Evolutionary conservation across 176 grass and related monocot genomes (phyloP).

Genomic region (Oryza coarctata): DNA sequence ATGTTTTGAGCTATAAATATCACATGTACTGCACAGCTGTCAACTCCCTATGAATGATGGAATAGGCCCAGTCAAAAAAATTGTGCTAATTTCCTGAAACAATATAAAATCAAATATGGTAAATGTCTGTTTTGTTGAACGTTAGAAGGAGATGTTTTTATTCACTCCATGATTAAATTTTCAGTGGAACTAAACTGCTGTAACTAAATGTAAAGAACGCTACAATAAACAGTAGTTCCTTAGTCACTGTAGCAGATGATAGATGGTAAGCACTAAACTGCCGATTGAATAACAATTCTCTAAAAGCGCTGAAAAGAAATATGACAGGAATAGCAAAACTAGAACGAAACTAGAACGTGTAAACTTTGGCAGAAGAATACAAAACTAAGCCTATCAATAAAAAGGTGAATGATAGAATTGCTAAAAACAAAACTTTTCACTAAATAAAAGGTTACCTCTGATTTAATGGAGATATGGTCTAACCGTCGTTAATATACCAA

Average conservation of each 20-base stretch:
- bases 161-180: background rate
- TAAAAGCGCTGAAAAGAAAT: background rate
- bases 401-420: too few relatives aligned
- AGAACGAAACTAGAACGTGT: too few relatives aligned
- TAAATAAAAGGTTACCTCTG: too few relatives aligned
- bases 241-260: background rate
- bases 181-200: background rate
- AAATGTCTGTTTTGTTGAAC: background rate
- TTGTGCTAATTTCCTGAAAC: slow-evolving; percentile 54
- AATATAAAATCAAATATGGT: background rate
- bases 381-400: too few relatives aligned
- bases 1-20: background rate
- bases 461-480: too few relatives aligned
- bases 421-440: too few relatives aligned
- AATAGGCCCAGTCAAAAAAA: slow-evolving; percentile 69
- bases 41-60: slow-evolving; percentile 71
- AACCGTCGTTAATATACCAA: too few relatives aligned
- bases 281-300: background rate
- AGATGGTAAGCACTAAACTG: background rate
- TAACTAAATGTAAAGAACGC: background rate
- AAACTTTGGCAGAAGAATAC: too few relatives aligned
- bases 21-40: slow-evolving; percentile 72
- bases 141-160: background rate
- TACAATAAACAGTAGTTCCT: background rate
- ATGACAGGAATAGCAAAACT: background rate